phyloP scores from a whole-genome alignment of 176 grass and related monocot species.

The Eleusine coracana region DNA sequence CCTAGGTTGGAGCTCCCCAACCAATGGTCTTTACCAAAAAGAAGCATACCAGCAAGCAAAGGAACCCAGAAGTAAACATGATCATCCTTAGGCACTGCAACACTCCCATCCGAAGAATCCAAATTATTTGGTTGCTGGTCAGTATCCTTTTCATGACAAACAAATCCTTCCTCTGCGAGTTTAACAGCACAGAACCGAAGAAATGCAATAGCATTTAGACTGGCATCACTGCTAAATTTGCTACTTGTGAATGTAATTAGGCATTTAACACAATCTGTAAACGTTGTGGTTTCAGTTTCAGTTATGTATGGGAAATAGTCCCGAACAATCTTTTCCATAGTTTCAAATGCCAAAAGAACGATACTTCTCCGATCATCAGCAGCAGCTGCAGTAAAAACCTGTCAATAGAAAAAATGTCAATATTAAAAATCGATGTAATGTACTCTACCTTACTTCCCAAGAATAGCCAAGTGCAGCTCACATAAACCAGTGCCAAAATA shows the following conservation, averaged over 20 bases:
- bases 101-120: conserved; percentile 61
- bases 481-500: conserved; percentile 22
- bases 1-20: no score
- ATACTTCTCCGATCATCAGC: conserved; percentile 97
- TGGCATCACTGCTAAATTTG: conserved; percentile 97
- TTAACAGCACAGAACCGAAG: conserved; percentile 97
- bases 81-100: conserved; percentile 68
- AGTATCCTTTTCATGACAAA: conserved; percentile 61
- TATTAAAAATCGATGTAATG: conserved; percentile 19
- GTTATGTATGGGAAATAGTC: conserved; percentile 99
- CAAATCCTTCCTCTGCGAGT: conserved; percentile 91
- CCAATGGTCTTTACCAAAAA: no score
- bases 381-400: conserved; percentile 91
- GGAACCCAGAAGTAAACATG: conserved; percentile 96
- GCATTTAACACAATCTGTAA: conserved; percentile 97
- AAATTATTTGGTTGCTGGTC: conserved; percentile 48
- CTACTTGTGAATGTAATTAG: conserved; percentile 97
- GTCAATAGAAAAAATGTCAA: conserved; percentile 27
- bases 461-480: conserved; percentile 22
- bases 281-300: conserved; percentile 95
- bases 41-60: conserved; percentile 72
- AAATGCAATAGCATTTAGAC: conserved; percentile 99
- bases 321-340: conserved; percentile 98
- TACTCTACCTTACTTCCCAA: conserved; percentile 20
- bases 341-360: conserved; percentile 96